Evolutionary conservation across 768 basidiomycete species (phyloP).

Genomic region (Dictyophora rubrovolvata): DNA sequence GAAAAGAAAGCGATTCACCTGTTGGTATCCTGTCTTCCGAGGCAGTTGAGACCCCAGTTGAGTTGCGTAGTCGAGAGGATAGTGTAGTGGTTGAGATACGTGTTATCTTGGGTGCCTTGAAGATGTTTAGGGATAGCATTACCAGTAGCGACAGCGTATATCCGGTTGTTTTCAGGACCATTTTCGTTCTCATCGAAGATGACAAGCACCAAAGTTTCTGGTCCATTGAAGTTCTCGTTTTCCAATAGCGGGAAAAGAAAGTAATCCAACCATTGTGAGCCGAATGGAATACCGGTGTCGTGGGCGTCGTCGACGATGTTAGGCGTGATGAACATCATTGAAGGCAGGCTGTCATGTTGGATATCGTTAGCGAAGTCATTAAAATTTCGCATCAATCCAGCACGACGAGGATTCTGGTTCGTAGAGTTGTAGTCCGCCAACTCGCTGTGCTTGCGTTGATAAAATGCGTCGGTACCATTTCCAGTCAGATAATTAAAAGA

Average conservation of each 20-base stretch:
- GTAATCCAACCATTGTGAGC: conserved; percentile 33
- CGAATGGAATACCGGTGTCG: conserved; percentile 44
- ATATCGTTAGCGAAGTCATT: conserved; percentile 52
- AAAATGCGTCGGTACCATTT: conserved; percentile 34
- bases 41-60: conserved; percentile 52
- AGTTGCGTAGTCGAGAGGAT: conserved; percentile 42
- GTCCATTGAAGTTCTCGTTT: conserved; percentile 41
- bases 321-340: conserved; percentile 54
- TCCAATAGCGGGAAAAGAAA: conserved; percentile 44
- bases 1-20: conserved; percentile 18
- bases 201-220: conserved; percentile 40
- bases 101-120: conserved; percentile 36
- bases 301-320: conserved; percentile 53
- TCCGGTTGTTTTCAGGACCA: conserved; percentile 29
- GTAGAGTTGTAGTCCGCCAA: conserved; percentile 42
- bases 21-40: conserved; percentile 50
- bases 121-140: conserved; percentile 33
- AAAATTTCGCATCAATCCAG: conserved; percentile 43
- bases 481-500: conserved; percentile 29
- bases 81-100: conserved; percentile 55
- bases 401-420: conserved; percentile 30
- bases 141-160: conserved; percentile 33
- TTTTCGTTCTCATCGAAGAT: conserved; percentile 52
- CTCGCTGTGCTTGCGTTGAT: conserved; percentile 48
- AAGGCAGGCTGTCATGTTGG: conserved; percentile 37